These are phyloP conservation scores for Guyanaporus albipodus DNA, from an alignment of 768 basidiomycete genomes.

Conservation along the genomic window DNA sequence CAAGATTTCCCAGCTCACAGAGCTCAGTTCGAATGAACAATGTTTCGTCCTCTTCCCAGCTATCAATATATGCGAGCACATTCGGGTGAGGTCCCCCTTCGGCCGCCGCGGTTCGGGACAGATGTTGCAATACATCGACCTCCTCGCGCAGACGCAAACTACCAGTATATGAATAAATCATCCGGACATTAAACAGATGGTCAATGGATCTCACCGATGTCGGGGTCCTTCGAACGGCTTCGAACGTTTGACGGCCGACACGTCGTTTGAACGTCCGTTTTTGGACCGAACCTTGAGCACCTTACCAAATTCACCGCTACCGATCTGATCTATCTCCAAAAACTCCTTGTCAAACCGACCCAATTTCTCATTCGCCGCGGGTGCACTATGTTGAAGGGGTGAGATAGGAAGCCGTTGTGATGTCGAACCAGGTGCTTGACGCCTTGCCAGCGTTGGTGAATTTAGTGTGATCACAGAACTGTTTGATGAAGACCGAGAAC, in stretches of 20 bases:
- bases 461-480: conserved; percentile 44
- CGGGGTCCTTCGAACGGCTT: conserved; percentile 88
- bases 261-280: conserved; percentile 43
- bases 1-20: conserved; percentile 90
- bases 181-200: conserved; percentile 10
- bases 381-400: conserved; percentile 20
- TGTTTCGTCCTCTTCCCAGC: conserved; percentile 90
- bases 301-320: conserved; percentile 90
- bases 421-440: conserved; percentile 23
- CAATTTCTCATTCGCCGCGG: conserved; percentile 46
- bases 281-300: conserved; percentile 82
- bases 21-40: conserved; percentile 93
- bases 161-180: conserved; percentile 15
- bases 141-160: conserved; percentile 90
- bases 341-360: conserved; percentile 81
- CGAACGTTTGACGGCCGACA: conserved; percentile 92
- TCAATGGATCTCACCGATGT: conserved; percentile 63
- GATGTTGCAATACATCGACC: conserved; percentile 84
- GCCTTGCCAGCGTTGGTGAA: conserved; percentile 43
- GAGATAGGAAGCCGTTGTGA: conserved; percentile 25
- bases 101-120: conserved; percentile 39
- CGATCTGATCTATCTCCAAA: conserved; percentile 73
- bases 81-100: conserved; percentile 56
- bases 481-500: conserved; percentile 56
- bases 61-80: conserved; percentile 85